These are phyloP conservation scores for Microdochium nivale DNA, from an alignment of 2,329 filamentous ascomycete species.

Conservation along the genomic window DNA sequence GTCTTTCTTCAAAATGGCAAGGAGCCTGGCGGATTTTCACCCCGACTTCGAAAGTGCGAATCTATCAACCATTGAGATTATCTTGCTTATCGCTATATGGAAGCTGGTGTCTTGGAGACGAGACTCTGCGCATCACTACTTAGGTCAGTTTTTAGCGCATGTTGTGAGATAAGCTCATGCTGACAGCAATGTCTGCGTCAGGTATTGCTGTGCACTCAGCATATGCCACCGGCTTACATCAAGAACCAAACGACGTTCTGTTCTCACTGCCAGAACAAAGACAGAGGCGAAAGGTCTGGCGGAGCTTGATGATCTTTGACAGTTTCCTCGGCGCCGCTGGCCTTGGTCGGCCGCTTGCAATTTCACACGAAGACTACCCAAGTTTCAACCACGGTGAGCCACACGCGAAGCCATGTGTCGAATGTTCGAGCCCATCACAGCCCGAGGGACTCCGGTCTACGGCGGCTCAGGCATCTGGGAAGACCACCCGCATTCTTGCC, in stretches of 20 bases:
- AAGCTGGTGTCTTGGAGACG: conserved; percentile 52
- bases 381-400: background rate
- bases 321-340: conserved; percentile 44
- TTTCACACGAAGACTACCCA: conserved; percentile 48
- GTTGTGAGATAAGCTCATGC: background rate
- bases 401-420: conserved; percentile 2
- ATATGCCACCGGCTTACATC: conserved; percentile 53
- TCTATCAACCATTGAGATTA: conserved; percentile 56
- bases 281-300: conserved; percentile 51
- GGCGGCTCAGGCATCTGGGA: conserved; percentile 44
- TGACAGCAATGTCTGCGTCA: conserved; percentile 13
- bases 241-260: conserved; percentile 47
- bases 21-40: conserved; percentile 34
- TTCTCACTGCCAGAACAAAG: conserved; percentile 37
- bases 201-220: conserved; percentile 57
- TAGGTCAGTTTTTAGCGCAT: conserved; percentile 31
- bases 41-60: conserved; percentile 51
- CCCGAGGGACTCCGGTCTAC: conserved; percentile 18
- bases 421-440: conserved; percentile 1
- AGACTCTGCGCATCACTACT: conserved; percentile 54
- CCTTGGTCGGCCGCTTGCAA: conserved; percentile 52
- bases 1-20: conserved; percentile 52
- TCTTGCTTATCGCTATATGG: conserved; percentile 56
- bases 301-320: conserved; percentile 50
- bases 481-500: conserved; percentile 49